A percentile compares a stretch with the other conserved stretches of the same genome.
Conservation (phyloP, 2,329 filamentous ascomycete species). For the Cytospora paraplurivora region DNA sequence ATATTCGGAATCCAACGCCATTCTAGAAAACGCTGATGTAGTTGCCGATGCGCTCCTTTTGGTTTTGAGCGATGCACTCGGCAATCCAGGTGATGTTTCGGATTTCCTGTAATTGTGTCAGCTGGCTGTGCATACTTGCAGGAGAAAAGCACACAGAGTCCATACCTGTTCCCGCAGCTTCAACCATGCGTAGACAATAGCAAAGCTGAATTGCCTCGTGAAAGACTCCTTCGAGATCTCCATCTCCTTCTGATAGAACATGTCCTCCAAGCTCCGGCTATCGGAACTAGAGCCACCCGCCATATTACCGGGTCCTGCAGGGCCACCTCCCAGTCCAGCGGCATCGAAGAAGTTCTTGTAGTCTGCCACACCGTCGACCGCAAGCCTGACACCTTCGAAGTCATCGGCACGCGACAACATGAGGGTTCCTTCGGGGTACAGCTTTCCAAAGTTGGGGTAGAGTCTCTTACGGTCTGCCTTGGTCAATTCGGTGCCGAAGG, state of each 20-base stretch:
- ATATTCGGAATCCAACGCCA: conserved; percentile 30
- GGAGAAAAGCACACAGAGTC: neutral
- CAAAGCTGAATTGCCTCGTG: conserved; percentile 92
- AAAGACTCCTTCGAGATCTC: conserved; percentile 95
- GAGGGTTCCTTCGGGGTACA: conserved; percentile 91
- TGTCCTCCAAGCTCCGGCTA: conserved; percentile 88
- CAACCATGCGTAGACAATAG: conserved; percentile 96
- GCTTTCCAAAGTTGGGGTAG: conserved; percentile 86
- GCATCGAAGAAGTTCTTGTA: conserved; percentile 97
- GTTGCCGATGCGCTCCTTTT: conserved; percentile 98
- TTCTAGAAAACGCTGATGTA: conserved; percentile 94
- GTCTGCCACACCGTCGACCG: conserved; percentile 88
- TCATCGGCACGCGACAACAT: conserved; percentile 96
- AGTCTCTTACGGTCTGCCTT: conserved; percentile 95
- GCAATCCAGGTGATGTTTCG: conserved; percentile 99
- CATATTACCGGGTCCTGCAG: conserved; percentile 80
- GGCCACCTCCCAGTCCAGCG: conserved; percentile 73
- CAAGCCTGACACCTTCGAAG: conserved; percentile 87
- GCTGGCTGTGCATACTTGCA: conserved; percentile 27
- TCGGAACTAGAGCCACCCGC: conserved; percentile 76
- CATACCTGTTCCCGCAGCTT: conserved; percentile 94
- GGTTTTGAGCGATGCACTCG: conserved; percentile 98
- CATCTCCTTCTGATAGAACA: conserved; percentile 99
- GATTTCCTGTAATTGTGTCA: conserved; percentile 73
- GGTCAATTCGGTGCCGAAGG: conserved; percentile 91